phyloP scores from a whole-genome alignment of 345 rosid genomes.

The Dimocarpus longan region DNA sequence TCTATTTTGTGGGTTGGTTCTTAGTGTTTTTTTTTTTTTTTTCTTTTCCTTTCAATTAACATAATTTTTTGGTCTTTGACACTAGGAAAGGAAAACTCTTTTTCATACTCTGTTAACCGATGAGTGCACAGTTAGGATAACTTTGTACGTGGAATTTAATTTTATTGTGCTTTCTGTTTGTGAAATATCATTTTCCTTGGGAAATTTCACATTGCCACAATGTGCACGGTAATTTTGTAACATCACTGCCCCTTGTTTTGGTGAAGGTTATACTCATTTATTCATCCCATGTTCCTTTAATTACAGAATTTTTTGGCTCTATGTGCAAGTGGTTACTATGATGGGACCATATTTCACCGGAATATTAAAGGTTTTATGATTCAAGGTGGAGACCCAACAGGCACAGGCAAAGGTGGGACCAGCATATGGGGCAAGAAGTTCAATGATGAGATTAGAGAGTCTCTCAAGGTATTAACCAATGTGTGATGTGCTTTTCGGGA shows the following conservation, averaged over 20 bases:
- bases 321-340: slow-evolving; percentile 94
- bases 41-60: neutral
- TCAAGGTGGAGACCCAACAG: slow-evolving; percentile 98
- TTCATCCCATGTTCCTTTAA: slow-evolving; percentile 7
- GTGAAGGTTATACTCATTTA: neutral
- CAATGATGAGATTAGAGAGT: slow-evolving; percentile 95
- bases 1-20: neutral
- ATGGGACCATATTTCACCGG: slow-evolving; percentile 86
- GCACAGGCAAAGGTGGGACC: slow-evolving; percentile 96
- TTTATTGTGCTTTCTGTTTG: neutral
- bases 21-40: no score
- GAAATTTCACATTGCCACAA: neutral
- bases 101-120: neutral
- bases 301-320: slow-evolving; percentile 90
- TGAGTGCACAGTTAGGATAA: neutral
- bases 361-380: slow-evolving; percentile 98
- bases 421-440: slow-evolving; percentile 99
- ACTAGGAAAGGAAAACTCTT: neutral
- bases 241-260: neutral
- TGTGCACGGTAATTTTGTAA: neutral
- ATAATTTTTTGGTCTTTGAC: neutral
- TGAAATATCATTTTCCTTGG: neutral
- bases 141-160: neutral
- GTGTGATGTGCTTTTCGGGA: neutral
- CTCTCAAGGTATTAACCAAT: slow-evolving; percentile 75